Evolutionary conservation across 495 filamentous ascomycete genomes (phyloP), one percentile per base, ranked within the genome.

Genomic region (Neurospora hispaniola): DNA sequence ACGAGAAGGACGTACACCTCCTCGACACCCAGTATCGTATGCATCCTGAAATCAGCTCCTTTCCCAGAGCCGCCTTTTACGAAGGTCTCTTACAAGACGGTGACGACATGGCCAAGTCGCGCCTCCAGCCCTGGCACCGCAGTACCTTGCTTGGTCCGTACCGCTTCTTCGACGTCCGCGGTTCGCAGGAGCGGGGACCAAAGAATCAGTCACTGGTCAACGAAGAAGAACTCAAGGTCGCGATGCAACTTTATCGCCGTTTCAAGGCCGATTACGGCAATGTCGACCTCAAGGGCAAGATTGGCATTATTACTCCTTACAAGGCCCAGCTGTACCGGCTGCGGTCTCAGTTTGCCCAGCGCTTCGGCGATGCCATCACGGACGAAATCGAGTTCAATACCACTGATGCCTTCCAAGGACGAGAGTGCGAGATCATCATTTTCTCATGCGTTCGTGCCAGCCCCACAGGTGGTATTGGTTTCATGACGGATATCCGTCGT

Each of bases 21-120:
- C 88, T 99, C 27, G 95, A 98, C 81, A 94, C 90, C 42, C 96
- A 99, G 78, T 99, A 99, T 79, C 96, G 96, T 83, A 99, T 99
- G 96, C 96, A 99, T 83, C 96, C 96, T 0, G 92, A 93, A 73
- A 99, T 99, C 80, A 96, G 93, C 80, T 77, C 78, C 42, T 99
- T 97, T 81, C 96, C 96, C 1, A 97, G 94, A 80, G 82, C 86
- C 73, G 90, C 94, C 44, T 99, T 99, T 83, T 99, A 99, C 81
- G 93, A 97, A 77, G 89, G 91, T 27, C 88, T 89, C 71, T 89
- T 99, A 27, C 82, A 93, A 72, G 94, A 99, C 82, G 96, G 96
- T 35, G 85, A 85, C 40, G 85, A 91, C 74, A 97, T 98, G 94
- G 90, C 86, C 2, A 85, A 82, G 69, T 81, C 95, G 73, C 90